These are phyloP conservation scores for Phytophthora sojae DNA, from an alignment of 352 stramenopile genomes.

Conservation along the genomic window DNA sequence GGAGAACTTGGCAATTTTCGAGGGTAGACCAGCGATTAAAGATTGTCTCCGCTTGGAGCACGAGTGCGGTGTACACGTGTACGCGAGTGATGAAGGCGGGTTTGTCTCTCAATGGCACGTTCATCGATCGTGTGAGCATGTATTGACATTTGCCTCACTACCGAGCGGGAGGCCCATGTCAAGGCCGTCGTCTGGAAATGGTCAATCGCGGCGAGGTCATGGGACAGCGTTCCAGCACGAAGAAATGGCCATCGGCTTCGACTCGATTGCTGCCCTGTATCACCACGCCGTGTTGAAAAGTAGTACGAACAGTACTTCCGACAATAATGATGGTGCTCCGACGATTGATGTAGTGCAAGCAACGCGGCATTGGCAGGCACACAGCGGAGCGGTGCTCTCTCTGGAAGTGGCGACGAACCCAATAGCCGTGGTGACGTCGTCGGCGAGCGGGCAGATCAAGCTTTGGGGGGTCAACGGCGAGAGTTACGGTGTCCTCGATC, in stretches of 20 bases:
- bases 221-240: conserved; percentile 53
- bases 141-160: conserved; percentile 1
- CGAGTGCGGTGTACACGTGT: conserved; percentile 42
- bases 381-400: conserved; percentile 45
- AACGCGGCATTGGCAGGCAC: conserved; percentile 51
- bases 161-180: conserved; percentile 11
- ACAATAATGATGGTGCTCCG: neutral
- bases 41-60: conserved; percentile 37
- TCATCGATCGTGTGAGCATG: conserved; percentile 5
- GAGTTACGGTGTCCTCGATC: conserved; percentile 61
- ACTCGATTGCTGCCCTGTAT: conserved; percentile 59
- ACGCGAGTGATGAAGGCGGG: conserved; percentile 55
- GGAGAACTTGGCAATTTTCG: conserved; percentile 24
- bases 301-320: neutral
- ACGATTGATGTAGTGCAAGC: conserved; percentile 12
- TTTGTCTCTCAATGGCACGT: conserved; percentile 53
- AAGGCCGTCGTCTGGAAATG: conserved; percentile 19
- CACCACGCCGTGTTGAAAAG: conserved; percentile 39
- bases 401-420: conserved; percentile 49
- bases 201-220: conserved; percentile 5
- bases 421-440: conserved; percentile 57
- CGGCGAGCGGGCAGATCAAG: conserved; percentile 62
- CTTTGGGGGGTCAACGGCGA: conserved; percentile 59
- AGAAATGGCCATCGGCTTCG: conserved; percentile 63
- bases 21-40: conserved; percentile 30